phyloP scores from a whole-genome alignment of 192 early-diverging fungal genomes.

The Umbelopsis vinacea region DNA sequence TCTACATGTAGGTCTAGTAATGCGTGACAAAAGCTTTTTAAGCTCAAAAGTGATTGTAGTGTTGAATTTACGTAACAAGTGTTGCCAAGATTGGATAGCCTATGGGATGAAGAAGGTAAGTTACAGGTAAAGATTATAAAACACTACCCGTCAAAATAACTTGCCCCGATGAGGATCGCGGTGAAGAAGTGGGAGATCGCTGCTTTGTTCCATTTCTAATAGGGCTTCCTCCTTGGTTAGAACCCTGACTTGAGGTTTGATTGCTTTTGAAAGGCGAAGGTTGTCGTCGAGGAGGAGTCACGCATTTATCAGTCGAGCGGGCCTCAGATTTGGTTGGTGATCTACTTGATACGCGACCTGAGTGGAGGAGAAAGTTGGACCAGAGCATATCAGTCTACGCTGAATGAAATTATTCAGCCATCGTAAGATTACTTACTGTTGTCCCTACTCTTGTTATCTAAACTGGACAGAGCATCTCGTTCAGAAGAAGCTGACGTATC shows the following conservation, averaged over 20 bases:
- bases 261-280: neutral
- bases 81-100: conserved; percentile 24
- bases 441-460: neutral
- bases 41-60: conserved; percentile 16
- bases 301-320: neutral
- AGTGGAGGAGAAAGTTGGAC: neutral
- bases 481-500: neutral
- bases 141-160: neutral
- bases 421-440: neutral
- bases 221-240: neutral
- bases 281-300: neutral
- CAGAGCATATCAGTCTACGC: neutral
- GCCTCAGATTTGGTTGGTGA: neutral
- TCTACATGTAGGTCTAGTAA: conserved; percentile 16
- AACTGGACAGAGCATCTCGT: neutral
- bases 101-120: neutral
- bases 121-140: neutral
- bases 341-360: neutral
- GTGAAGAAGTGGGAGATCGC: neutral
- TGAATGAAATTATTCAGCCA: neutral
- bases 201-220: neutral
- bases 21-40: conserved; percentile 5
- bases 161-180: conserved; percentile 6
- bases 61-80: conserved; percentile 24
- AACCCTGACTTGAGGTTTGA: neutral